Conservation (phyloP, 139 green algal species). For the Chlorella vulgaris region DNA sequence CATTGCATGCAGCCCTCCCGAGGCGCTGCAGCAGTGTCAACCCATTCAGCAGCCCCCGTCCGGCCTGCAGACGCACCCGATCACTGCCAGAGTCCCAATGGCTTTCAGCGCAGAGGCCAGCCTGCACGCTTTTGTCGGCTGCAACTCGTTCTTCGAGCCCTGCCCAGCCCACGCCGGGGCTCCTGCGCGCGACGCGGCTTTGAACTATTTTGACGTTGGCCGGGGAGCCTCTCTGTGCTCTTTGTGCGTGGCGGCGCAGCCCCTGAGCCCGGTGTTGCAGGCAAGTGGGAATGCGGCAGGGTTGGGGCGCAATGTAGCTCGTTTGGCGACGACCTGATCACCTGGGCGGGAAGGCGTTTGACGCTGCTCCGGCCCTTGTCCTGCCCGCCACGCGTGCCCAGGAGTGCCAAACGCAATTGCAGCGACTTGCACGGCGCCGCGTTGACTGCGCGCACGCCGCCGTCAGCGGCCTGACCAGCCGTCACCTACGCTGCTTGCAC, state of each 20-base stretch:
- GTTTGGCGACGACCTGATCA: too few relatives aligned
- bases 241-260: conserved; percentile 1
- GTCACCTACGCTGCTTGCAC: too few relatives aligned
- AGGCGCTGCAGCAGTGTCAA: too few relatives aligned
- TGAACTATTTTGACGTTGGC: conserved; percentile 4
- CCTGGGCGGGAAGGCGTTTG: conserved; percentile 1
- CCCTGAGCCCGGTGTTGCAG: conserved; percentile 4
- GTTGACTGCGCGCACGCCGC: neutral
- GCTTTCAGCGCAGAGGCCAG: too few relatives aligned
- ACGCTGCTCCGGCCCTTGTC: neutral
- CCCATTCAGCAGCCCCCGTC: too few relatives aligned
- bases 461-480: neutral
- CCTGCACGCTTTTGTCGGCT: too few relatives aligned
- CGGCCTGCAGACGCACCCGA: too few relatives aligned
- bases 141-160: too few relatives aligned
- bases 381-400: neutral
- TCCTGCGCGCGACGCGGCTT: neutral
- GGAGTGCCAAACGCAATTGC: neutral
- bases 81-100: too few relatives aligned
- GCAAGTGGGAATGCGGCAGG: conserved; percentile 1
- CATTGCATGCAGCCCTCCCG: too few relatives aligned
- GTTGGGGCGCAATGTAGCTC: neutral
- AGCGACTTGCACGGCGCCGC: too few relatives aligned
- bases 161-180: neutral
- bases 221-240: neutral